phyloP scores from a whole-genome alignment of 2,329 filamentous ascomycete genomes.

The Diaporthe amygdali region DNA sequence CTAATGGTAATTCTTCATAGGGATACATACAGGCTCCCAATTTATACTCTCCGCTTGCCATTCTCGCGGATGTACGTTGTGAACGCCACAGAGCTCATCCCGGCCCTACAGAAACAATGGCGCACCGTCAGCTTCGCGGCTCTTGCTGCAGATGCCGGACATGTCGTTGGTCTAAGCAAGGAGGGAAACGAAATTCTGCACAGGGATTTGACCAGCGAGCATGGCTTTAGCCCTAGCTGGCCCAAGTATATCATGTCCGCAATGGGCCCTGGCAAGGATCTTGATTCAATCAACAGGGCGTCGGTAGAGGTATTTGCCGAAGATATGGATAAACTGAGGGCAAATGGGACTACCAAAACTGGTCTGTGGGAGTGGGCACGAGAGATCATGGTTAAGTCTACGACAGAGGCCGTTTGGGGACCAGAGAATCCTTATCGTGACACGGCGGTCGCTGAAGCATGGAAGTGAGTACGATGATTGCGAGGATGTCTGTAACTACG shows the following conservation, averaged over 20 bases:
- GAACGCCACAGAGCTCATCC: slow-evolving; percentile 33
- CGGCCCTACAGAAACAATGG: slow-evolving; percentile 33
- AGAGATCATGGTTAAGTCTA: slow-evolving; percentile 28
- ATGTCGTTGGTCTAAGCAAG: slow-evolving; percentile 33
- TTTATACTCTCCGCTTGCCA: slow-evolving; percentile 34
- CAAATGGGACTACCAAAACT: not conserved
- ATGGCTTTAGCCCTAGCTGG: not conserved
- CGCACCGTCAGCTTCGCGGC: slow-evolving; percentile 33
- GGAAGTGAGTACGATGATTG: slow-evolving; percentile 23
- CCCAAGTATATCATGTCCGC: not conserved
- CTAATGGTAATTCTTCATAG: not conserved
- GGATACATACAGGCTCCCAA: slow-evolving; percentile 29
- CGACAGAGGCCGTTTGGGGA: slow-evolving; percentile 33
- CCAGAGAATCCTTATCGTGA: slow-evolving; percentile 34
- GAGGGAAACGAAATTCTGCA: slow-evolving; percentile 30
- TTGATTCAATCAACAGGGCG: slow-evolving; percentile 30
- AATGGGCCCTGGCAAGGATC: slow-evolving; percentile 10
- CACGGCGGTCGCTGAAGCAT: slow-evolving; percentile 28
- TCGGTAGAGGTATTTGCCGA: slow-evolving; percentile 28
- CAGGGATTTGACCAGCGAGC: slow-evolving; percentile 6
- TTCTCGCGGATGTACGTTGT: slow-evolving; percentile 33
- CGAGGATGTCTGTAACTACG: not conserved
- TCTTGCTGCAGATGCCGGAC: slow-evolving; percentile 29
- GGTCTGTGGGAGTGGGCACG: slow-evolving; percentile 29
- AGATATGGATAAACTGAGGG: slow-evolving; percentile 25